These are phyloP conservation scores for Iris macrosiphon DNA, from an alignment of 106 monocot genomes.

Conservation along the genomic window DNA sequence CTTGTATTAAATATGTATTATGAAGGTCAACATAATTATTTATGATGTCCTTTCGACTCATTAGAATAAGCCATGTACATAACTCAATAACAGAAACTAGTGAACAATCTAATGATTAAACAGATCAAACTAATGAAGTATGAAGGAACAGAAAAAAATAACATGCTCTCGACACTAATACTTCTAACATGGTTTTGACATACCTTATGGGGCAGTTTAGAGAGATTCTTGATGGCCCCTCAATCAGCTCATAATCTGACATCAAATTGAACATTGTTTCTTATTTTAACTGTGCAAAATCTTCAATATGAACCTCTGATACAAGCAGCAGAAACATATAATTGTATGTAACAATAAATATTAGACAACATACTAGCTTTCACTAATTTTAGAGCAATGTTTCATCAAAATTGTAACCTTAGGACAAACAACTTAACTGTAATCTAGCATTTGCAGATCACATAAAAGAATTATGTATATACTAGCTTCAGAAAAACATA, in stretches of 20 bases:
- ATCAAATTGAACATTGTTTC: background rate
- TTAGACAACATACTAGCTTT: too few species aligned
- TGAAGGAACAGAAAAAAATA: background rate
- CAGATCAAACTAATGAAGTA: background rate
- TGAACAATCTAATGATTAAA: background rate
- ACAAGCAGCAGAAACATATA: background rate
- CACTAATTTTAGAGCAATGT: too few species aligned
- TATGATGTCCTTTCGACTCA: too few species aligned
- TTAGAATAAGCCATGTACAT: too few species aligned
- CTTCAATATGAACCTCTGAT: background rate
- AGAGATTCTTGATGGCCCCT: slow-evolving; percentile 16
- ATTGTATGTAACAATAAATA: background rate
- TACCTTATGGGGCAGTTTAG: slow-evolving; percentile 22
- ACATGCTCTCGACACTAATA: background rate
- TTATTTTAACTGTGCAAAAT: background rate
- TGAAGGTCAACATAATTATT: too few species aligned
- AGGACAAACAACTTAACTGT: too few species aligned
- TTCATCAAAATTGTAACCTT: too few species aligned
- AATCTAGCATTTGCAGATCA: too few species aligned
- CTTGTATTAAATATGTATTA: too few species aligned
- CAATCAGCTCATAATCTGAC: slow-evolving; percentile 13
- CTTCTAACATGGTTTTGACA: background rate
- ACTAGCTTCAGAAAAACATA: too few species aligned
- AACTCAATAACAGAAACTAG: too few species aligned
- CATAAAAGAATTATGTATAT: too few species aligned